Evolutionary conservation across 1,139 yeast genomes (phyloP), one percentile per base, ranked within the genome.

Genomic region (Taiozyma onychis): DNA sequence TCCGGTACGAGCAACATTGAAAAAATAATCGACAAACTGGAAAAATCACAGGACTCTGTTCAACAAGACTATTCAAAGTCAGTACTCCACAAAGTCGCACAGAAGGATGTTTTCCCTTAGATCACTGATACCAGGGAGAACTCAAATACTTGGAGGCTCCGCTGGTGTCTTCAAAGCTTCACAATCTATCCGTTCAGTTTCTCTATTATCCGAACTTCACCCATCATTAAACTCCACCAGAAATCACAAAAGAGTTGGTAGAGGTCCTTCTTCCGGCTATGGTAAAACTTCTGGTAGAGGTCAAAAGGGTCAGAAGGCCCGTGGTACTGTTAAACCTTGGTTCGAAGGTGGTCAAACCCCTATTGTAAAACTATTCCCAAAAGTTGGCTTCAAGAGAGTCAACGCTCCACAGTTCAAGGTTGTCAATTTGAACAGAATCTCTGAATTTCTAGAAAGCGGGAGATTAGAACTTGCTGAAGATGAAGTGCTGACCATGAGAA

Each of bases 281-380:
- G 95, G 99, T 73, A 90, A 91, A 70, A 93, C 98, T 2, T 83
- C 98, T 4, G 96, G 97, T 47, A 80, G 99, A 67, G 99, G 99
- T 75, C 97, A 89, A 66, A 95, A 91, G 72, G 99, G 99, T 81
- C 99, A 93, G 68, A 91, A 91, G 72, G 97, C 98, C 14, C 81
- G 98, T 71, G 88, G 93, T 39, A 81, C 84, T 48, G 95, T 91
- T 24, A 93, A 91, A 52, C 81, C 86, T 55, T 89, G 96, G 93
- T 88, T 91, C 67, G 99, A 93, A 74, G 99, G 99, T 80, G 99
- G 99, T 65, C 99, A 93, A 68, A 93, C 99, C 1, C 98, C 98
- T 26, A 85, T 85, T 61, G 87, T 83, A 65, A 87, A 87, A 67
- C 73, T 90, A 54, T 89, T 90, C 68, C 98, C 98, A 48, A 91